Evolutionary conservation across 2,329 filamentous ascomycete genomes (phyloP).

Genomic region (Onygenales sp.): DNA sequence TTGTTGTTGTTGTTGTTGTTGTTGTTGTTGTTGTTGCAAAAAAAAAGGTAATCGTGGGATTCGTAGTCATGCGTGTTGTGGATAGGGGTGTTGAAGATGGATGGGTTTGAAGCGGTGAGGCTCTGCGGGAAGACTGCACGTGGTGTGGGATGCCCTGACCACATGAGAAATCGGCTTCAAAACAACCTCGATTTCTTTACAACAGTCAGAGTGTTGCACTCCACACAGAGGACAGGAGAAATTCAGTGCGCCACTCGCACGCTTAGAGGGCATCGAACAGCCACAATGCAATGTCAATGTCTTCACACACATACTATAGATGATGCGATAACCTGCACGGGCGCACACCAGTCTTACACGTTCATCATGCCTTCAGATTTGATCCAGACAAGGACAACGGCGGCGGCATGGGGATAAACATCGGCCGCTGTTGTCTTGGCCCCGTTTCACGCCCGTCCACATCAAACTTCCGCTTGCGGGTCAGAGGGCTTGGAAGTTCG

Average conservation of each 20-base stretch:
- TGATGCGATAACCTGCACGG: too few relatives aligned
- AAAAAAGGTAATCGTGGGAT: not conserved
- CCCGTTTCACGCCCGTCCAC: not conserved
- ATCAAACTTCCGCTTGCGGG: constrained; percentile 1
- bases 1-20: not conserved
- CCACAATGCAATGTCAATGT: too few relatives aligned
- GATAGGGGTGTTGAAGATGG: not conserved
- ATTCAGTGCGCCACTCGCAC: too few relatives aligned
- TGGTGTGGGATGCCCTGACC: too few relatives aligned
- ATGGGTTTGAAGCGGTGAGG: not conserved
- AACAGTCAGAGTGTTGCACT: too few relatives aligned
- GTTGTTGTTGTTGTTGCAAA: not conserved
- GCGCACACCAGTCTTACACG: not conserved
- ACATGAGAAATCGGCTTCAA: too few relatives aligned
- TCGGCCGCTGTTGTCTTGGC: not conserved
- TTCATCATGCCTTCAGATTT: not conserved
- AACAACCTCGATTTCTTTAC: too few relatives aligned
- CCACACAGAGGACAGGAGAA: too few relatives aligned
- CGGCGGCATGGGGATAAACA: constrained; percentile 1
- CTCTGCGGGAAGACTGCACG: too few relatives aligned
- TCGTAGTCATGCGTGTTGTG: not conserved
- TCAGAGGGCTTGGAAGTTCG: not conserved
- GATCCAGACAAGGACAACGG: constrained; percentile 1
- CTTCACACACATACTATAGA: too few relatives aligned
- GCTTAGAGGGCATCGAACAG: not conserved